Base-by-base conservation (phyloP, 2,329 filamentous ascomycete species). In the Tolypocladium album region DNA sequence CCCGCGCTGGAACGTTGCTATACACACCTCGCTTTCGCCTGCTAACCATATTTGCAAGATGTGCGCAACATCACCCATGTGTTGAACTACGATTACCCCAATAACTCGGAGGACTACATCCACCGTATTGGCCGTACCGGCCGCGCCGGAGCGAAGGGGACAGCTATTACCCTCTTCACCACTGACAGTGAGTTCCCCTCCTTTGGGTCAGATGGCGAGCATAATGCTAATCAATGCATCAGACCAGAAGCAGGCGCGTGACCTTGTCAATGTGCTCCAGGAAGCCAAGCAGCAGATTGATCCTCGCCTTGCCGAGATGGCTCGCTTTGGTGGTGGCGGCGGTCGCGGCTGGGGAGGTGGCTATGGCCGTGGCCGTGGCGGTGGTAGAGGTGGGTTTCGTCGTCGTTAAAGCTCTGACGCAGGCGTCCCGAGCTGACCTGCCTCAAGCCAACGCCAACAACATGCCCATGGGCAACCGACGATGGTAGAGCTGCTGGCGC, bases 11-110 rank as follows among this genome's bases (percentile, higher is more conserved):
- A 83, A 79, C 76, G 77, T 83, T 86, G 82, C 82, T 82, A 82
- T 80, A 77, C 75, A 71, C 69, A 71, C 69, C 66, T 52, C 70
- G 74, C 76, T 76, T 72, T 81, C 80, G 79, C 78, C 81, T 83
- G 80, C 91, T 96, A 95, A 96, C 89, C 83, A 85, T 77, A 83
- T 75, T 47, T 71, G 70, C 70, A 71, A 97, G 94, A 99, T 89
- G 94, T 99, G 82, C 93, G 92, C 81, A 96, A 99, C 85, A 99
- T 99, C 82, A 97, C 94, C 79, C 94, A 99, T 82, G 94, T 99
- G 79, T 85, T 99, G 81, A 97, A 97, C 87, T 97, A 97, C 90
- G 94, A 97, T 77, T 97, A 97, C 79, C 93, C 93, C 76, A 97
- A 97, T 83, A 97, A 97, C 79, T 86, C 94, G 71, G 94, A 99